Evolutionary conservation across 2,329 filamentous ascomycete species (phyloP).

Genomic region (Diaporthe citri): DNA sequence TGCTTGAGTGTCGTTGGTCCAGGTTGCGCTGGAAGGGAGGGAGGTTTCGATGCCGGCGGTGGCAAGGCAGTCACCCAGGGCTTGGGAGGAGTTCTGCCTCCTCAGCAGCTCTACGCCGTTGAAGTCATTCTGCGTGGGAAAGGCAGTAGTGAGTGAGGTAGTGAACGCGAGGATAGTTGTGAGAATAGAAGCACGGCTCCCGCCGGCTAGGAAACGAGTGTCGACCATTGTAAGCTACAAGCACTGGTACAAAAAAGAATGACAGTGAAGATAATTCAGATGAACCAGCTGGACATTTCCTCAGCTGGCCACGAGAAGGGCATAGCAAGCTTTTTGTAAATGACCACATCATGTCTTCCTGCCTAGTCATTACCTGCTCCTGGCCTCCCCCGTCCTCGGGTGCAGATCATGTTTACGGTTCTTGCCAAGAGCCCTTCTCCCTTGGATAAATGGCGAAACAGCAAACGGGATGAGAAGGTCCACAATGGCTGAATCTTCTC

Average conservation of each 20-base stretch:
- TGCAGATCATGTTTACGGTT: conserved; percentile 24
- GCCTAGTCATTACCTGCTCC: background rate
- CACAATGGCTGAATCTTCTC: conserved; percentile 9
- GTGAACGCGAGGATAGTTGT: conserved; percentile 22
- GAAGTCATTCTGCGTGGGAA: background rate
- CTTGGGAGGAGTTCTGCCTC: background rate
- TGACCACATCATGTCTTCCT: background rate
- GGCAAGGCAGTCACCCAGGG: conserved; percentile 8
- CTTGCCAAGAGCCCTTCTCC: conserved; percentile 7
- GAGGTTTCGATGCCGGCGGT: conserved; percentile 25
- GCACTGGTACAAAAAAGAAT: conserved; percentile 8
- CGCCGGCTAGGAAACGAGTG: conserved; percentile 29
- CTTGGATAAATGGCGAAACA: conserved; percentile 25
- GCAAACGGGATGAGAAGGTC: conserved; percentile 17
- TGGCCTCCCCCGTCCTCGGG: background rate
- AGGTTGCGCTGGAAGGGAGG: conserved; percentile 13
- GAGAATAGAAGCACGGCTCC: conserved; percentile 29
- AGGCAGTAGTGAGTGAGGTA: background rate
- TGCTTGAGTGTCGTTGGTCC: conserved; percentile 22
- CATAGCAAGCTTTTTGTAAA: conserved; percentile 1
- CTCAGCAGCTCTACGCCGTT: background rate
- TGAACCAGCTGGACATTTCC: rapidly evolving
- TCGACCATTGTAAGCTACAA: conserved; percentile 25
- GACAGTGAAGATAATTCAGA: background rate
- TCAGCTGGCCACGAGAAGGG: background rate